phyloP scores from a whole-genome alignment of 202 grass and related monocot species.

The Digitaria exilis region DNA sequence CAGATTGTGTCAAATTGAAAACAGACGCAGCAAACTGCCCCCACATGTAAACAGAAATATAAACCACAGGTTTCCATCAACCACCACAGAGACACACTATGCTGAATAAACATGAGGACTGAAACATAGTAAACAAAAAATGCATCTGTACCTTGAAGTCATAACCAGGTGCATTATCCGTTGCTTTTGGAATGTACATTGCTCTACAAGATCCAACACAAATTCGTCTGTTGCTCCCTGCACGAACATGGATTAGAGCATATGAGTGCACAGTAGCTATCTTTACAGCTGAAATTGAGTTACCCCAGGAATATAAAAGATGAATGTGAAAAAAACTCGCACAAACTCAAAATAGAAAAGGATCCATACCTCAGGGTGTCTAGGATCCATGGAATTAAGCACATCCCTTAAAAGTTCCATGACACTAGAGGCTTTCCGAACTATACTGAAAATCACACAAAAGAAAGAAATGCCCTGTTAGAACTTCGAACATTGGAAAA shows the following conservation, averaged over 20 bases:
- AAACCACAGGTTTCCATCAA: neutral
- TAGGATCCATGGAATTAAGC: conserved; percentile 84
- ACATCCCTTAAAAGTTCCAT: conserved; percentile 94
- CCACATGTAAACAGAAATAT: neutral
- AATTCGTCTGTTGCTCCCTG: conserved; percentile 92
- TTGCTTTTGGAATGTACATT: conserved; percentile 98
- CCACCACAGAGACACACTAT: neutral
- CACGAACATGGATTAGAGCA: conserved; percentile 6
- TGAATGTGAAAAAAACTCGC: neutral
- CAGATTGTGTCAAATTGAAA: neutral
- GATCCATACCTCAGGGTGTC: conserved; percentile 73
- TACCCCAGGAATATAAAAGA: neutral
- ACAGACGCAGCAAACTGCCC: too few relatives aligned
- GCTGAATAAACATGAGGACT: conserved; percentile 1
- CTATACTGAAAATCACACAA: conserved; percentile 62
- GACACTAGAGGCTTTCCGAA: conserved; percentile 76
- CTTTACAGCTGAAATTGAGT: neutral
- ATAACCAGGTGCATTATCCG: conserved; percentile 93
- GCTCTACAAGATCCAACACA: conserved; percentile 93
- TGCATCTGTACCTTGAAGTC: conserved; percentile 62
- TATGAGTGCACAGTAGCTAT: neutral
- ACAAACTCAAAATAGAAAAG: neutral
- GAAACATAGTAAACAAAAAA: neutral
- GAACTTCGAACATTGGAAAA: conserved; percentile 7
- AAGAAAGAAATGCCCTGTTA: conserved; percentile 21